These are phyloP conservation scores for Athelia sp. DNA, from an alignment of 1,284 basidiomycete species.

Conservation along the genomic window DNA sequence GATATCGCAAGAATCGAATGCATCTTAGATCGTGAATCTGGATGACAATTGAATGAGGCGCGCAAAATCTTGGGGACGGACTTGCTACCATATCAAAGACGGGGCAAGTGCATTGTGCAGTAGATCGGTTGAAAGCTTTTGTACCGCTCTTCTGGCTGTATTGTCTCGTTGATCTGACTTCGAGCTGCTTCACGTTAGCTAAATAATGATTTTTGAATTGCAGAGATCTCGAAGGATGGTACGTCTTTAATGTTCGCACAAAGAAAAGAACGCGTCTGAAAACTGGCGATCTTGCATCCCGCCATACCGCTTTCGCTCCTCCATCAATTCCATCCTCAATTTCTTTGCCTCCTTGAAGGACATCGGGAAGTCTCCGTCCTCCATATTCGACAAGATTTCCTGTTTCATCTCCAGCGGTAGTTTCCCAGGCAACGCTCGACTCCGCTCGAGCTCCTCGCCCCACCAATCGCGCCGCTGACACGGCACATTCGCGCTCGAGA, in stretches of 20 bases:
- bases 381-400: constrained; percentile 16
- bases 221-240: too few species aligned
- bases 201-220: too few species aligned
- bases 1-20: too few species aligned
- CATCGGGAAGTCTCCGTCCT: constrained; percentile 18
- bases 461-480: constrained; percentile 37
- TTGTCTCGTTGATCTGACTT: too few species aligned
- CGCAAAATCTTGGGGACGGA: too few species aligned
- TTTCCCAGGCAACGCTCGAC: background rate
- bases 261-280: background rate
- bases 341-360: constrained; percentile 21
- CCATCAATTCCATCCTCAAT: constrained; percentile 24
- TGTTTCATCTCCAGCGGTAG: constrained; percentile 18
- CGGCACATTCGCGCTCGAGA: constrained; percentile 36
- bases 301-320: constrained; percentile 17
- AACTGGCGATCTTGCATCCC: background rate
- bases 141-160: too few species aligned
- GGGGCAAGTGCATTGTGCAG: too few species aligned
- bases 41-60: too few species aligned
- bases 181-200: too few species aligned
- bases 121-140: too few species aligned
- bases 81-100: too few species aligned
- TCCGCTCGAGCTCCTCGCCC: constrained; percentile 9
- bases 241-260: constrained; percentile 1
- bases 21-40: too few species aligned